phyloP scores from a whole-genome alignment of 768 basidiomycete species.

The Tricholoma sp. region DNA sequence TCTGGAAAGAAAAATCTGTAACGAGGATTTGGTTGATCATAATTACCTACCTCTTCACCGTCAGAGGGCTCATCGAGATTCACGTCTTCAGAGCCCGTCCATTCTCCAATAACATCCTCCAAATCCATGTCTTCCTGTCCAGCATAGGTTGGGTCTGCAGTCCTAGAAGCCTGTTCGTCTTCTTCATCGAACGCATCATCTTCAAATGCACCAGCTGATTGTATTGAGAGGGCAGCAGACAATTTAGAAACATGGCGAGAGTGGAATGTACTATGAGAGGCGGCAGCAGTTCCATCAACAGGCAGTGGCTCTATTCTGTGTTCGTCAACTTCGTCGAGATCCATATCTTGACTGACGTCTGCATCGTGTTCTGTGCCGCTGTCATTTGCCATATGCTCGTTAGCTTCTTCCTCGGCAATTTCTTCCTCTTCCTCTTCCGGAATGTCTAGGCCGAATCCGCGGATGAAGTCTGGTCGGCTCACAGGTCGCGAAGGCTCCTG shows the following conservation, averaged over 20 bases:
- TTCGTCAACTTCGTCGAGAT: conserved; percentile 29
- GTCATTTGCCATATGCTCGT: conserved; percentile 17
- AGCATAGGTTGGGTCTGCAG: conserved; percentile 4
- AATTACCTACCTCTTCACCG: conserved; percentile 52
- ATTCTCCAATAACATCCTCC: conserved; percentile 55
- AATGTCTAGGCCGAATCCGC: conserved; percentile 78
- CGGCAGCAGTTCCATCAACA: conserved; percentile 39
- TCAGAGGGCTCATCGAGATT: conserved; percentile 52
- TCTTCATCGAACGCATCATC: conserved; percentile 28
- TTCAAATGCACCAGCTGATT: conserved; percentile 51
- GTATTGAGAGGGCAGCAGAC: conserved; percentile 63
- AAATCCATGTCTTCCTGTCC: conserved; percentile 20
- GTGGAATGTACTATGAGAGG: conserved; percentile 47
- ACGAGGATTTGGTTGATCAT: conserved; percentile 6
- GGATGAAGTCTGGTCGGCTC: conserved; percentile 65
- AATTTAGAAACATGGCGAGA: conserved; percentile 66
- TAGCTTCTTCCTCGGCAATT: conserved; percentile 20
- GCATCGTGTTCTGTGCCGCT: conserved; percentile 3
- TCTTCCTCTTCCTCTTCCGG: conserved; percentile 69
- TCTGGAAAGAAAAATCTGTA: conserved; percentile 37
- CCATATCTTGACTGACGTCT: conserved; percentile 23
- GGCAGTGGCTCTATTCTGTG: conserved; percentile 22
- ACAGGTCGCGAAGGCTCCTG: conserved; percentile 40
- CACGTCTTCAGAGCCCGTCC: conserved; percentile 81
- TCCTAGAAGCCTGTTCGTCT: conserved; percentile 7